Conservation (phyloP, 768 basidiomycete genomes). For the Collybiopsis luxurians region DNA sequence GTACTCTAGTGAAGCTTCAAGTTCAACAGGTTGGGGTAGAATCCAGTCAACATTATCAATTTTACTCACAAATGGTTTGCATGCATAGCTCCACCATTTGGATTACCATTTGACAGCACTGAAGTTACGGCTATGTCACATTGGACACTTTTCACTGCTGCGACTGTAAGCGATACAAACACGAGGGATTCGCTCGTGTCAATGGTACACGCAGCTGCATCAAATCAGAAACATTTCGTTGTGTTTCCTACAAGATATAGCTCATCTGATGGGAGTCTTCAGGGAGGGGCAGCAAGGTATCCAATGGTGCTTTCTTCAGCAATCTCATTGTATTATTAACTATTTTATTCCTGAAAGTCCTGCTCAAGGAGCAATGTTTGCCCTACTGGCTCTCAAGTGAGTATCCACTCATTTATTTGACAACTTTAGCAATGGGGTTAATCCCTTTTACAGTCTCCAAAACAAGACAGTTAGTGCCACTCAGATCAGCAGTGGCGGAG, state of each 20-base stretch:
- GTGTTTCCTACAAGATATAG: conserved; percentile 25
- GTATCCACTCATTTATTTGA: neutral
- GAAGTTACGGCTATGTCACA: too few species aligned
- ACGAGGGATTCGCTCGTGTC: too few species aligned
- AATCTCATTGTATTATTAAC: too few species aligned
- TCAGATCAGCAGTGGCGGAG: neutral
- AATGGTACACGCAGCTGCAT: too few species aligned
- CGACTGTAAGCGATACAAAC: too few species aligned
- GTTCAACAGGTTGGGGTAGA: conserved; percentile 20
- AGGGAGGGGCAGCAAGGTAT: conserved; percentile 16
- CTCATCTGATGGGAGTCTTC: conserved; percentile 14
- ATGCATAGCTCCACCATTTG: too few species aligned
- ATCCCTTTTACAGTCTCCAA: neutral
- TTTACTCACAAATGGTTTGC: conserved; percentile 20
- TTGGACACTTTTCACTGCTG: too few species aligned
- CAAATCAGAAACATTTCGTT: conserved; percentile 9
- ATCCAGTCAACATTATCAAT: conserved; percentile 35
- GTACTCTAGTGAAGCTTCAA: too few species aligned
- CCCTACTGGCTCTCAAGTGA: conserved; percentile 17
- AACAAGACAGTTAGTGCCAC: neutral
- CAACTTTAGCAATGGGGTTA: too few species aligned
- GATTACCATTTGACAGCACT: too few species aligned
- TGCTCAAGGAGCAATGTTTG: conserved; percentile 31
- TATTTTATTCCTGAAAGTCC: conserved; percentile 23
- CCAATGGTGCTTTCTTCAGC: too few species aligned